These are phyloP conservation scores for Mycena amicta DNA, from an alignment of 768 basidiomycete genomes.

Conservation along the genomic window DNA sequence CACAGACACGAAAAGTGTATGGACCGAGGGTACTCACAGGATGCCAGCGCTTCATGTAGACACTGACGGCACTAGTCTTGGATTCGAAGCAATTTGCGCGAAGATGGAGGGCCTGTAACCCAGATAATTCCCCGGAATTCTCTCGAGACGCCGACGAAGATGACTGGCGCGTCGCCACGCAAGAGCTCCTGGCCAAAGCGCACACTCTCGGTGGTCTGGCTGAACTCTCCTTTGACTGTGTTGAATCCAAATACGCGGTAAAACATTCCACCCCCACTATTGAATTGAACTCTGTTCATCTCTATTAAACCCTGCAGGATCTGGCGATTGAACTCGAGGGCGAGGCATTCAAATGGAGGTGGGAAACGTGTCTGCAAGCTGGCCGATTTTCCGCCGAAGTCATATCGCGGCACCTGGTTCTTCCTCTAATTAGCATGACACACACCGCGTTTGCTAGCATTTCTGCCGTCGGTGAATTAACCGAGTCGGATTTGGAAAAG, in stretches of 20 bases:
- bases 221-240: slow-evolving; percentile 61
- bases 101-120: slow-evolving; percentile 70
- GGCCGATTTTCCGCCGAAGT: slow-evolving; percentile 68
- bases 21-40: slow-evolving; percentile 67
- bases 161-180: slow-evolving; percentile 56
- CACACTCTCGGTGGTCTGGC: slow-evolving; percentile 66
- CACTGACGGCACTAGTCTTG: slow-evolving; percentile 42
- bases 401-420: slow-evolving; percentile 76
- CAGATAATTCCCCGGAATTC: slow-evolving; percentile 30
- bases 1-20: slow-evolving; percentile 75
- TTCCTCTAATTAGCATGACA: slow-evolving; percentile 72
- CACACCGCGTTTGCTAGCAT: slow-evolving; percentile 68
- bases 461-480: slow-evolving; percentile 56
- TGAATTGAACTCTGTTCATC: slow-evolving; percentile 6
- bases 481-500: slow-evolving; percentile 67
- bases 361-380: slow-evolving; percentile 72
- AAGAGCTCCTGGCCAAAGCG: slow-evolving; percentile 56
- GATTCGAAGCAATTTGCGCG: slow-evolving; percentile 62
- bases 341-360: slow-evolving; percentile 72
- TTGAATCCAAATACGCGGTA: slow-evolving; percentile 63
- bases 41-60: background rate
- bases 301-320: slow-evolving; percentile 49
- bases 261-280: slow-evolving; percentile 23
- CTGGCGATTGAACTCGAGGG: slow-evolving; percentile 62
- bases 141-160: slow-evolving; percentile 51